These are phyloP conservation scores for Tulasnella calospora DNA, from an alignment of 768 basidiomycete genomes.

Conservation along the genomic window DNA sequence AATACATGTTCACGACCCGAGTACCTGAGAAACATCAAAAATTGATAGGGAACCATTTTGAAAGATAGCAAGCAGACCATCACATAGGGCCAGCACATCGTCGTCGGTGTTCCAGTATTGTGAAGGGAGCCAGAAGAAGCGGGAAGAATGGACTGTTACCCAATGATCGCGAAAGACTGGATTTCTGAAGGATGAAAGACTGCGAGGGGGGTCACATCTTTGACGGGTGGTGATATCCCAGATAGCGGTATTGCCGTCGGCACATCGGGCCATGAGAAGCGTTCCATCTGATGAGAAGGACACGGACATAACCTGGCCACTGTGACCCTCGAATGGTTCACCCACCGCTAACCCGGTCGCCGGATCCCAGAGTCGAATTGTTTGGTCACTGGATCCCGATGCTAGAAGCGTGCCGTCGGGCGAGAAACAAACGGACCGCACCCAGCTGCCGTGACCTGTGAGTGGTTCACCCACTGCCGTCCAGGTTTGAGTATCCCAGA, in stretches of 20 bases:
- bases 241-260: background rate
- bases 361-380: constrained; percentile 33
- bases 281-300: background rate
- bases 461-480: constrained; percentile 39
- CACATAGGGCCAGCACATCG: too few relatives aligned
- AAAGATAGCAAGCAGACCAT: too few relatives aligned
- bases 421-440: background rate
- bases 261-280: background rate
- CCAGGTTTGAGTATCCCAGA: constrained; percentile 43
- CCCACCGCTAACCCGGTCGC: constrained; percentile 27
- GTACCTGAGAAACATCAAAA: too few relatives aligned
- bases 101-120: too few relatives aligned
- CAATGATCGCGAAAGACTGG: too few relatives aligned
- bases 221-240: background rate
- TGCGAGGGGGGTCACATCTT: too few relatives aligned
- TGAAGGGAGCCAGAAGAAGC: too few relatives aligned
- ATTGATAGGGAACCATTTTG: too few relatives aligned
- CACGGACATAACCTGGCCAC: background rate
- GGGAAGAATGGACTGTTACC: too few relatives aligned
- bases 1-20: too few relatives aligned
- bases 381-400: constrained; percentile 25
- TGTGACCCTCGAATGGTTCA: background rate
- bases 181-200: too few relatives aligned
- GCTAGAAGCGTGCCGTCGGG: too few relatives aligned
- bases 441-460: constrained; percentile 32